Evolutionary conservation across 257 asterid genomes (phyloP).

Genomic region (Verbena officinalis): DNA sequence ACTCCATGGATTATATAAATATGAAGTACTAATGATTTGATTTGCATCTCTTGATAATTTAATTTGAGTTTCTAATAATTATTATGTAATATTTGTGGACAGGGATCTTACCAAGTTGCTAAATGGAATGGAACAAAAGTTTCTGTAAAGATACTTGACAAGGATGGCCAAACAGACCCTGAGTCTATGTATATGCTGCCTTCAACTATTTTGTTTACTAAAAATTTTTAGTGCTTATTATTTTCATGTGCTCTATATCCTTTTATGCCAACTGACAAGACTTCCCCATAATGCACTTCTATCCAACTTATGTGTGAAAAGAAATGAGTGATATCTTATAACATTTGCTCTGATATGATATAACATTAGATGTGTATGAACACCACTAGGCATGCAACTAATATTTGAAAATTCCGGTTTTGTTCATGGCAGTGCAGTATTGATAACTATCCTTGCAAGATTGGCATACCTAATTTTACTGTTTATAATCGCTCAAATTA

Average conservation of each 20-base stretch:
- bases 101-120: slow-evolving; percentile 99
- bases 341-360: not conserved
- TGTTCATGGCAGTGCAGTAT: slow-evolving; percentile 4
- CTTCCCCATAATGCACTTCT: slow-evolving; percentile 9
- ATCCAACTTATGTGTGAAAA: slow-evolving; percentile 8
- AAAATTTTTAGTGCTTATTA: slow-evolving; percentile 15
- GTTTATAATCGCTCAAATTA: not conserved
- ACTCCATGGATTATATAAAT: not conserved
- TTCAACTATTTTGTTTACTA: slow-evolving; percentile 13
- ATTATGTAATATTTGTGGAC: slow-evolving; percentile 27
- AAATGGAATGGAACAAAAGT: slow-evolving; percentile 98
- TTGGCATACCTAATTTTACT: slow-evolving; percentile 15
- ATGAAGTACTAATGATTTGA: not conserved
- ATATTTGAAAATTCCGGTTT: not conserved
- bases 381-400: not conserved
- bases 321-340: slow-evolving; percentile 17
- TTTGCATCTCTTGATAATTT: slow-evolving; percentile 15
- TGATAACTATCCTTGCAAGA: slow-evolving; percentile 5
- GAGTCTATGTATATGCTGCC: slow-evolving; percentile 64
- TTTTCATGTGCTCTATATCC: not conserved
- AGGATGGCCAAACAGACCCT: slow-evolving; percentile 75
- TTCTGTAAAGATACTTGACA: slow-evolving; percentile 94
- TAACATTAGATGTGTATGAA: not conserved
- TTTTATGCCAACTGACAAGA: slow-evolving; percentile 11
- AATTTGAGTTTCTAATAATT: slow-evolving; percentile 8